Evolutionary conservation across 208 protist genomes (phyloP).

Genomic region (Kentomonas sorsogonicus): DNA sequence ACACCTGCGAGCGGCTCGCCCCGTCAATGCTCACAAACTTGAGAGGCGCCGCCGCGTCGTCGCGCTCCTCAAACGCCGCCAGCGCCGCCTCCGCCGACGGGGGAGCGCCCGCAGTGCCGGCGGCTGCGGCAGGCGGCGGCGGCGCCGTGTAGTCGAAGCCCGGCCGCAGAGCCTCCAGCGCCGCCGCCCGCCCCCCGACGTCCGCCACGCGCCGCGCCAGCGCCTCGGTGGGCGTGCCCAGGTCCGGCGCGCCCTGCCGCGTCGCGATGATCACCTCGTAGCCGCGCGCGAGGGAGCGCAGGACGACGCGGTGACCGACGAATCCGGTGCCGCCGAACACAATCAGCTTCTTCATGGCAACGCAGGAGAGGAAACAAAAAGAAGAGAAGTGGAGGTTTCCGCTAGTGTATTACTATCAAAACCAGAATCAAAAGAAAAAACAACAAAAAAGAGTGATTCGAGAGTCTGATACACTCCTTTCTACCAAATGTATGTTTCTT

Average conservation of each 20-base stretch:
- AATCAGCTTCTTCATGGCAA: constrained; percentile 49
- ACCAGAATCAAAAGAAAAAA: no score
- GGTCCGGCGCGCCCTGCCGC: constrained; percentile 39
- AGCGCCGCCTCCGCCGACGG: constrained; percentile 18
- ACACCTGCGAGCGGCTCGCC: constrained; percentile 51
- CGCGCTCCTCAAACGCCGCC: constrained; percentile 12
- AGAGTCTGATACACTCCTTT: no score
- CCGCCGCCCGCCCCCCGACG: constrained; percentile 36
- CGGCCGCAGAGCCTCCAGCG: constrained; percentile 16
- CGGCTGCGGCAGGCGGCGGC: not conserved
- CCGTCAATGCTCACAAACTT: constrained; percentile 78
- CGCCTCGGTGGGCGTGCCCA: constrained; percentile 29
- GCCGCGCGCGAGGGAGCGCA: constrained; percentile 52
- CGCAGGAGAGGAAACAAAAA: not conserved
- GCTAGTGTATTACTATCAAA: no score
- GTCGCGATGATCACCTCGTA: constrained; percentile 65
- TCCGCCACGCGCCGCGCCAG: constrained; percentile 28
- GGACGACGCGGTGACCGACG: constrained; percentile 54
- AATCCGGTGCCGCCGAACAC: constrained; percentile 85
- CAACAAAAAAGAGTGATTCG: no score
- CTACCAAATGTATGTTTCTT: no score
- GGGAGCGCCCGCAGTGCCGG: not conserved
- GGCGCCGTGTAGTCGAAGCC: not conserved
- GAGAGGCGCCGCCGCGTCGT: constrained; percentile 23
- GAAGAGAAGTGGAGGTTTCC: no score